A percentile compares a stretch with the other conserved stretches of the same genome.
Evolutionary conservation across 2,329 filamentous ascomycete genomes (phyloP).

Genomic region (Claviceps spartinae): DNA sequence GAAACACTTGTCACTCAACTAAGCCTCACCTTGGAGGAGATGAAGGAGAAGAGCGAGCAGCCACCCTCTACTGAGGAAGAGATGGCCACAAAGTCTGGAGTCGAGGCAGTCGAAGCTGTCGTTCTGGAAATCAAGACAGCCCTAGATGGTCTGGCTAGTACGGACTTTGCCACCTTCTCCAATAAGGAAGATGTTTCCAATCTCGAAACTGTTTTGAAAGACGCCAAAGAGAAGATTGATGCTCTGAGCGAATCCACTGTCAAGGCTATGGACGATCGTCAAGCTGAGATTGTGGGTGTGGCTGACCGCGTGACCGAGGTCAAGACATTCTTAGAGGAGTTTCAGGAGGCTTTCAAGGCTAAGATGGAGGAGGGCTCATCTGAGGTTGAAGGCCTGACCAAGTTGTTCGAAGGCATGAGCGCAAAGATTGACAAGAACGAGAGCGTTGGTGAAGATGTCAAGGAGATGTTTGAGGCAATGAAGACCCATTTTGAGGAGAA

Average conservation of each 20-base stretch:
- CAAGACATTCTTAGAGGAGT: slow-evolving; percentile 61
- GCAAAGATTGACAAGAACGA: slow-evolving; percentile 48
- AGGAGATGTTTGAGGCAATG: slow-evolving; percentile 60
- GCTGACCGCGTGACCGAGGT: slow-evolving; percentile 68
- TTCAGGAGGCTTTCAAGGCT: slow-evolving; percentile 61
- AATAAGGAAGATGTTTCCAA: slow-evolving; percentile 58
- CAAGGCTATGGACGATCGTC: slow-evolving; percentile 71
- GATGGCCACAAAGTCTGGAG: slow-evolving; percentile 64
- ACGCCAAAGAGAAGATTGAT: slow-evolving; percentile 55
- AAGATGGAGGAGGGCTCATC: slow-evolving; percentile 65
- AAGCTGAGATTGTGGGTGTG: slow-evolving; percentile 68
- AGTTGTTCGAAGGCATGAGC: slow-evolving; percentile 52
- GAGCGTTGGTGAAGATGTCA: slow-evolving; percentile 46
- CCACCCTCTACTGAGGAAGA: slow-evolving; percentile 40
- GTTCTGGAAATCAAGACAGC: slow-evolving; percentile 75
- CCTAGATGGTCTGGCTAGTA: slow-evolving; percentile 58
- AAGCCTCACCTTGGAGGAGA: slow-evolving; percentile 61
- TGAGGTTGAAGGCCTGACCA: slow-evolving; percentile 59
- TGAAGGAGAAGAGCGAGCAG: slow-evolving; percentile 43
- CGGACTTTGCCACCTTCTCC: slow-evolving; percentile 57
- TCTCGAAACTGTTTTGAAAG: slow-evolving; percentile 54
- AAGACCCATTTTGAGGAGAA: slow-evolving; percentile 80
- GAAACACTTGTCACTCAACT: slow-evolving; percentile 71
- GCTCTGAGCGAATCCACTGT: slow-evolving; percentile 58
- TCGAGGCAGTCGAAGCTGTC: slow-evolving; percentile 67